Evolutionary conservation across 2,329 filamentous ascomycete genomes (phyloP).

Genomic region (Epichloe typhina): DNA sequence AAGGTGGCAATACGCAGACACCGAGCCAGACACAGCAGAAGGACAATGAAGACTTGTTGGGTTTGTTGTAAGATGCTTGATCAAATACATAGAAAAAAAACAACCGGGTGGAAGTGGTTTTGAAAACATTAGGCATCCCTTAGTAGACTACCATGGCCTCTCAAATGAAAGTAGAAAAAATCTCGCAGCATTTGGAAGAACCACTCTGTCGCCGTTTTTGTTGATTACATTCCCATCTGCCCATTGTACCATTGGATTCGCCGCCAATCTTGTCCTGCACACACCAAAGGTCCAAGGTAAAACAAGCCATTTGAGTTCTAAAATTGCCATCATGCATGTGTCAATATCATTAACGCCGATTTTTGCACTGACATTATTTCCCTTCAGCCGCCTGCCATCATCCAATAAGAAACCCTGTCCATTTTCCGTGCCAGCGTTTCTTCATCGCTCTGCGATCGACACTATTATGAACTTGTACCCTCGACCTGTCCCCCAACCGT

Average conservation of each 20-base stretch:
- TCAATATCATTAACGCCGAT: too few relatives aligned
- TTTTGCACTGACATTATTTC: background rate
- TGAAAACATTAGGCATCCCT: background rate
- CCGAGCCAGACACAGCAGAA: slow-evolving; percentile 35
- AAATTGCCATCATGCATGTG: too few relatives aligned
- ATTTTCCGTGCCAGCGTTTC: background rate
- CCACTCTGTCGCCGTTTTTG: too few relatives aligned
- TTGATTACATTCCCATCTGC: too few relatives aligned
- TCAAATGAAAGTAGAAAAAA: background rate
- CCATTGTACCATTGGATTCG: too few relatives aligned
- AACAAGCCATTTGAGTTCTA: too few relatives aligned
- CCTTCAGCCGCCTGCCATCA: too few relatives aligned
- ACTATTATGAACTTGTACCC: slow-evolving; percentile 10
- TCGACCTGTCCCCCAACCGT: slow-evolving; percentile 31
- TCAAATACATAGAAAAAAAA: background rate
- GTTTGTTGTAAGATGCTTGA: slow-evolving; percentile 23
- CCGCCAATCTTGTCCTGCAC: too few relatives aligned
- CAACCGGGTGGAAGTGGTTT: background rate
- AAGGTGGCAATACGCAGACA: slow-evolving; percentile 12
- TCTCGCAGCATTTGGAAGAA: too few relatives aligned
- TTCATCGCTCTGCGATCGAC: background rate
- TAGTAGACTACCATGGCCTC: background rate
- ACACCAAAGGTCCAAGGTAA: too few relatives aligned
- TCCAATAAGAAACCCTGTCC: background rate
- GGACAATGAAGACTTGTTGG: slow-evolving; percentile 46